Conservation (phyloP, 768 basidiomycete genomes). For the Pluteus cervinus region DNA sequence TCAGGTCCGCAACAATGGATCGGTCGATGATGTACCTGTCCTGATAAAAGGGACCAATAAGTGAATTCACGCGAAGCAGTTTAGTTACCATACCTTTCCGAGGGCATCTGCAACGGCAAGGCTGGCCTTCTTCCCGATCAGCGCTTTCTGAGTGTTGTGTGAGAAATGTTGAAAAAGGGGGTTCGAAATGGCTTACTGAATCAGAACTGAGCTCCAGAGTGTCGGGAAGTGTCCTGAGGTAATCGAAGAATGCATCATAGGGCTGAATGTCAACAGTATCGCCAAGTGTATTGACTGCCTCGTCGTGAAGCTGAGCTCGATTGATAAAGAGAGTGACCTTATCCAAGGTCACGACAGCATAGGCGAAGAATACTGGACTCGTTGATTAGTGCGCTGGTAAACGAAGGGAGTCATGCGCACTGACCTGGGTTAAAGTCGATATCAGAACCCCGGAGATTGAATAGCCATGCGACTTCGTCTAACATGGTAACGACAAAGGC, state of each 20-base stretch:
- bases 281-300: conserved; percentile 43
- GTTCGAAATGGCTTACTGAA: conserved; percentile 20
- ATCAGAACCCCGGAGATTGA: conserved; percentile 89
- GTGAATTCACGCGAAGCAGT: conserved; percentile 1
- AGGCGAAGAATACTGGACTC: conserved; percentile 80
- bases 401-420: conserved; percentile 5
- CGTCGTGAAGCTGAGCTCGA: conserved; percentile 38
- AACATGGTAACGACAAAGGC: conserved; percentile 82
- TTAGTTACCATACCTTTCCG: conserved; percentile 46
- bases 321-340: conserved; percentile 69
- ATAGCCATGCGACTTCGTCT: conserved; percentile 93
- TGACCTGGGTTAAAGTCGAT: conserved; percentile 75
- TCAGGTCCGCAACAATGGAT: conserved; percentile 75
- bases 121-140: conserved; percentile 74
- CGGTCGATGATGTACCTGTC: conserved; percentile 54
- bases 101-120: conserved; percentile 80
- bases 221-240: conserved; percentile 46
- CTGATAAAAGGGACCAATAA: conserved; percentile 21
- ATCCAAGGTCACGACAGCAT: conserved; percentile 66
- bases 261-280: conserved; percentile 56
- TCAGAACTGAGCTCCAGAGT: conserved; percentile 26
- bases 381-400: not conserved
- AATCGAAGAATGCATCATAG: conserved; percentile 63
- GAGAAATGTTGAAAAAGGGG: conserved; percentile 1
- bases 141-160: conserved; percentile 46